These are phyloP conservation scores for Corrigiola litoralis DNA, from an alignment of 179 eudicot species.

Conservation along the genomic window DNA sequence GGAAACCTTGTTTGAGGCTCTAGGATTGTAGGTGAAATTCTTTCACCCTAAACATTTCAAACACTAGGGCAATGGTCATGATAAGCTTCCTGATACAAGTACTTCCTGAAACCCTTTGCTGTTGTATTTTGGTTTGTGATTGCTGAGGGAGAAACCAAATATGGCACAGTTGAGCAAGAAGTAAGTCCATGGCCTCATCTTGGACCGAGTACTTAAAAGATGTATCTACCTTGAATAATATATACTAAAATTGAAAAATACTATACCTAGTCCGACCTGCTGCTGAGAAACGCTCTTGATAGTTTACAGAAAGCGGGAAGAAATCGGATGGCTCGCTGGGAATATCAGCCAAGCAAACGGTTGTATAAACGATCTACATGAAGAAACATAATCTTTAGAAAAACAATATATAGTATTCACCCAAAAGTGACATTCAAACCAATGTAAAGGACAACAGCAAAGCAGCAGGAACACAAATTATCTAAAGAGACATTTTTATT, in stretches of 20 bases:
- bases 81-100: background rate
- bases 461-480: constrained; percentile 1
- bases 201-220: background rate
- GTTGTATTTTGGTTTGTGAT: too few relatives aligned
- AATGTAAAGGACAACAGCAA: background rate
- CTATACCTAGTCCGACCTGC: constrained; percentile 95
- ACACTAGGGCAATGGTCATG: too few relatives aligned
- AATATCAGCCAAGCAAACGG: constrained; percentile 85
- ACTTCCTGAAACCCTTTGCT: background rate
- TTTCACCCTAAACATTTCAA: too few relatives aligned
- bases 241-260: background rate
- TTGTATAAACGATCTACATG: constrained; percentile 79
- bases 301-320: constrained; percentile 87
- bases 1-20: too few relatives aligned
- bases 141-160: background rate
- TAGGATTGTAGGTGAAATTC: background rate
- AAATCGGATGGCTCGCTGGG: constrained; percentile 98
- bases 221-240: background rate
- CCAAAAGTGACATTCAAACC: constrained; percentile 4
- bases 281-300: constrained; percentile 99
- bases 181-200: background rate
- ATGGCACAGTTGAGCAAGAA: background rate
- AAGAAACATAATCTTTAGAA: constrained; percentile 11
- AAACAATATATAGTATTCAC: background rate
- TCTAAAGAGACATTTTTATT: too few relatives aligned